These are phyloP conservation scores for Chaetomiaceae sp. DNA, from an alignment of 2,329 filamentous ascomycete genomes.

Conservation along the genomic window DNA sequence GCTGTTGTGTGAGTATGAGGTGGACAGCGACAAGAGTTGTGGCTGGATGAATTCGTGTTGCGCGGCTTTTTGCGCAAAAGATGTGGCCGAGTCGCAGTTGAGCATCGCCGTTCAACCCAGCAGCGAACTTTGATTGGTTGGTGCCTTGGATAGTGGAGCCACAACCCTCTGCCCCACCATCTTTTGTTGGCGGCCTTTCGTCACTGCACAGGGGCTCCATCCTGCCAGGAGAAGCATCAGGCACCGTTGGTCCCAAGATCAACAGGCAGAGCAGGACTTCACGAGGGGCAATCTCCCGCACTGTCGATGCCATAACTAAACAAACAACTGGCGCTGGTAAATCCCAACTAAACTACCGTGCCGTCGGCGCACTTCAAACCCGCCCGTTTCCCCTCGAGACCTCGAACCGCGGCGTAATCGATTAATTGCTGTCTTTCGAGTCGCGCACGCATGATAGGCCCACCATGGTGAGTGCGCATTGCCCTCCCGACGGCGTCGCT, in stretches of 20 bases:
- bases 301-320: slow-evolving; percentile 5
- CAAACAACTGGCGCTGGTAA: not conserved
- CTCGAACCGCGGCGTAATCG: not conserved
- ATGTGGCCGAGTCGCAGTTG: slow-evolving; percentile 17
- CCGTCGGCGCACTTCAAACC: not conserved
- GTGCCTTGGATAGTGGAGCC: not conserved
- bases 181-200: slow-evolving; percentile 18
- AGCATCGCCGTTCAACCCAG: slow-evolving; percentile 8
- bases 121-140: not conserved
- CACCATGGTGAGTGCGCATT: slow-evolving; percentile 26
- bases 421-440: slow-evolving; percentile 13
- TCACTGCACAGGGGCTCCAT: slow-evolving; percentile 19
- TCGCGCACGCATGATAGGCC: slow-evolving; percentile 20
- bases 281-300: not conserved
- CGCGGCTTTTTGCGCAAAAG: not conserved
- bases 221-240: slow-evolving; percentile 15
- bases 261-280: not conserved
- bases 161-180: slow-evolving; percentile 22
- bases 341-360: not conserved
- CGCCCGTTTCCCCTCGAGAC: not conserved
- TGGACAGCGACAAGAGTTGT: not conserved
- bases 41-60: not conserved
- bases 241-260: slow-evolving; percentile 18
- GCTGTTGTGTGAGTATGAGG: not conserved
- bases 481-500: not conserved